Base-by-base conservation (phyloP, 2,329 filamentous ascomycete species). In the Aspergillus brasiliensis region DNA sequence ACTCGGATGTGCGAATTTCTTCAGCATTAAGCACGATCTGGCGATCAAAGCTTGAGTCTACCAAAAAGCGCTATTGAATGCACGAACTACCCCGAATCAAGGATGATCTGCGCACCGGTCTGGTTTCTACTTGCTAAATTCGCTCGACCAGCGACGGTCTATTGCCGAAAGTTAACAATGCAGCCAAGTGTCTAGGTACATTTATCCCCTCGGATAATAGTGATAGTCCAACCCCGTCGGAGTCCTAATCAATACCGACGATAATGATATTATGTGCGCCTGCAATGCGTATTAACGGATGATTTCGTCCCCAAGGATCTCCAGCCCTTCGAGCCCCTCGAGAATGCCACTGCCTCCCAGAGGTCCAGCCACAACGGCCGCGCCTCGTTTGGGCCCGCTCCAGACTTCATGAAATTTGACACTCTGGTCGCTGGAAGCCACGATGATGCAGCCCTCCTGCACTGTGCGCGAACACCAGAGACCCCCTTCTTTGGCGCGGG, bases 321-420 rank as follows among this genome's bases (percentile, higher is more conserved):
- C 89, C 67, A 95, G 89, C 3, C 91, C 91, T 72, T 96, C 89
- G 57, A 92, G 78, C 19, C 86, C 86, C 73, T 97, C 92, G 31
- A 97, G 82, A 64, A 97, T 96, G 73, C 90, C 88, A 76, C 92
- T 96, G 4, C 92, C 91, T 11, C 90, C 91, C 23, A 97, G 79
- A 63, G 91, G 80, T 2, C 90, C 87, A 44, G 79, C 81, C 13
- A 82, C 81, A 54, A 80, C 74, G 21, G 80, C 75, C 19, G 82
- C 84, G 8, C 80, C 78, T 69, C 84, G 88, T 66, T 79, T 82
- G 42, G 83, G 80, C 2, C 85, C 84, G n/a, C 84, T 83, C 95
- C 93, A 98, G 10, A 99, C 87, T 78, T 98, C 93, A 75, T 98
- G 92, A 70, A 98, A 98, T 72, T 95, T 95, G 75, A 98, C 90